Evolutionary conservation across 1,284 basidiomycete species (phyloP).

Genomic region (Moesziomyces antarcticus): DNA sequence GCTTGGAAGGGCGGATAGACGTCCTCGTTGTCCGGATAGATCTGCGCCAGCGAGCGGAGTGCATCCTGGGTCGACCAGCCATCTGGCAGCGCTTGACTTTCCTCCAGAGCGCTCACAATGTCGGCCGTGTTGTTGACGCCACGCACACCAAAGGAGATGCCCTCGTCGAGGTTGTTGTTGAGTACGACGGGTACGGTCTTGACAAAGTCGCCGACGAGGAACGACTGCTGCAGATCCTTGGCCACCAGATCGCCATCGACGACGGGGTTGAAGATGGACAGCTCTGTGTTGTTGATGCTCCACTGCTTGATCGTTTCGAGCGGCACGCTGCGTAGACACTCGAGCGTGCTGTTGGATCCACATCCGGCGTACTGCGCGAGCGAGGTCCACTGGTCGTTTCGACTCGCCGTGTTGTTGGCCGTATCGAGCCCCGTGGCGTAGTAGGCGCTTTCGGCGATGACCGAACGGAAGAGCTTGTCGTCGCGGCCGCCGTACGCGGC

Average conservation of each 20-base stretch:
- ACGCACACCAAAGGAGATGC: constrained; percentile 32
- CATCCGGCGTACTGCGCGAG: constrained; percentile 14
- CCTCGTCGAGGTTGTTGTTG: constrained; percentile 32
- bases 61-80: constrained; percentile 7
- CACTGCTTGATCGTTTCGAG: constrained; percentile 33
- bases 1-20: constrained; percentile 34
- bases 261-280: constrained; percentile 13
- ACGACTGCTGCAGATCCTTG: constrained; percentile 28
- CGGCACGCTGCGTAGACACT: constrained; percentile 24
- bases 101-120: constrained; percentile 15
- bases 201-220: constrained; percentile 24
- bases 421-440: constrained; percentile 16
- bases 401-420: not conserved
- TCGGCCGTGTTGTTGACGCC: constrained; percentile 27
- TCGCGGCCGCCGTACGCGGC: constrained; percentile 23
- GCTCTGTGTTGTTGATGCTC: constrained; percentile 5
- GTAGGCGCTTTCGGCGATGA: constrained; percentile 22
- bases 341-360: constrained; percentile 6
- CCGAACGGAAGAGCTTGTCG: constrained; percentile 22
- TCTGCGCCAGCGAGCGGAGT: not conserved
- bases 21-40: constrained; percentile 43
- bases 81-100: constrained; percentile 13
- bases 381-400: constrained; percentile 17
- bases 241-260: constrained; percentile 34
- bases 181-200: constrained; percentile 10